Percentiles rank a stretch among this genome's conserved stretches.
Conservation (phyloP, 768 basidiomycete species). For the Termitomyces sp. region DNA sequence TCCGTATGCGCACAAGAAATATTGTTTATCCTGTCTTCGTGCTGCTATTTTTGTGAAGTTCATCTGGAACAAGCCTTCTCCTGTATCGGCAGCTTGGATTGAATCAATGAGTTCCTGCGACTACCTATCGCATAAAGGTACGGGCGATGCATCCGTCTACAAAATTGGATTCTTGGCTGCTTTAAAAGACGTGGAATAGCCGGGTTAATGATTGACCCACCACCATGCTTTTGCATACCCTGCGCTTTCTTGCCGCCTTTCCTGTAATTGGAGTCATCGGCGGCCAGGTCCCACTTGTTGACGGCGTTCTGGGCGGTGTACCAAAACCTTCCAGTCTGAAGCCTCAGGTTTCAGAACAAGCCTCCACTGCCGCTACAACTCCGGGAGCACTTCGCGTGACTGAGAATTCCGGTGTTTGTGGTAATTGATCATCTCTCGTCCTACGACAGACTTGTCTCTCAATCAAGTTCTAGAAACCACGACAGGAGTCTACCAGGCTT, state of each 20-base stretch:
- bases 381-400: conserved; percentile 52
- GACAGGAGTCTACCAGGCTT: conserved; percentile 56
- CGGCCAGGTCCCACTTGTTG: conserved; percentile 46
- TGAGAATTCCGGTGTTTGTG: conserved; percentile 63
- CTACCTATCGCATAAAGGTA: not conserved
- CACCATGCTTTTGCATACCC: conserved; percentile 7
- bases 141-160: conserved; percentile 19
- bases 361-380: conserved; percentile 21
- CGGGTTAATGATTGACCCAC: not conserved
- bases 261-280: conserved; percentile 16
- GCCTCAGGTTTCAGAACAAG: conserved; percentile 15
- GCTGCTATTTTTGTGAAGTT: not conserved
- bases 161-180: not conserved
- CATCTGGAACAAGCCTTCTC: not conserved
- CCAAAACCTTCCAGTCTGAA: conserved; percentile 17
- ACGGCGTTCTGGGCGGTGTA: conserved; percentile 51
- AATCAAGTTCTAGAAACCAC: conserved; percentile 46
- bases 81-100: not conserved
- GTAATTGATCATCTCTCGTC: conserved; percentile 24
- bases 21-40: not conserved
- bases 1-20: not conserved
- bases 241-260: conserved; percentile 4
- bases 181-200: conserved; percentile 1
- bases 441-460: not conserved
- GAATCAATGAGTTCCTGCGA: not conserved